Conservation (phyloP, 1,284 basidiomycete species). For the Anthracocystis walkeri region DNA sequence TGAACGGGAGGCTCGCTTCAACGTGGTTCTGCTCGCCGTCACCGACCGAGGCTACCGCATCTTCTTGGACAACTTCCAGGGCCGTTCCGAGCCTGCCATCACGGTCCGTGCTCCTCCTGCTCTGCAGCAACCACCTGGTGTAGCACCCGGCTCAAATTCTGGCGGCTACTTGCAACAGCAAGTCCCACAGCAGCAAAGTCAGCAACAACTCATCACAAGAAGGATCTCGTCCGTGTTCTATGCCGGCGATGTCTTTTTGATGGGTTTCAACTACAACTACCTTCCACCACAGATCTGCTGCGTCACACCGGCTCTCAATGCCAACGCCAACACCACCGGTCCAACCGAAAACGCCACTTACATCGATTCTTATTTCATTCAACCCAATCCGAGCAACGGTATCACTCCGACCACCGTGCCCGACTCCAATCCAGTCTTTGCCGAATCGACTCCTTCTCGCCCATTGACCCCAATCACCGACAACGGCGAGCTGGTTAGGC, state of each 20-base stretch:
- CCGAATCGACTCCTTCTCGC: slow-evolving; percentile 39
- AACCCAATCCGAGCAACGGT: no score
- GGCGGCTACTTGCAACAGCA: slow-evolving; percentile 21
- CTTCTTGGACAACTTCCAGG: slow-evolving; percentile 65
- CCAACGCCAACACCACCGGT: slow-evolving; percentile 33
- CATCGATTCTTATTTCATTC: slow-evolving; percentile 39
- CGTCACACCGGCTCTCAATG: slow-evolving; percentile 46
- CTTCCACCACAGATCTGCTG: slow-evolving; percentile 47
- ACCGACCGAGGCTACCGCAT: slow-evolving; percentile 66
- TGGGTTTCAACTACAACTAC: slow-evolving; percentile 56
- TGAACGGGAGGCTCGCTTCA: slow-evolving; percentile 46
- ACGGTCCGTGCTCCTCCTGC: slow-evolving; percentile 46
- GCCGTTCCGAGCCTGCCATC: slow-evolving; percentile 52
- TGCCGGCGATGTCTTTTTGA: slow-evolving; percentile 51
- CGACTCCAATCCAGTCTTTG: slow-evolving; percentile 51
- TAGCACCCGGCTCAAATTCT: slow-evolving; percentile 17
- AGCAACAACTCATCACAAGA: slow-evolving; percentile 30
- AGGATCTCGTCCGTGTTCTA: slow-evolving; percentile 50
- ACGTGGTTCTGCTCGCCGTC: slow-evolving; percentile 62
- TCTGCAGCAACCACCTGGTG: slow-evolving; percentile 48
- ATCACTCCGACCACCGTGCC: no score
- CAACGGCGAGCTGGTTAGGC: slow-evolving; percentile 74
- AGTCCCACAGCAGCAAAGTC: slow-evolving; percentile 14
- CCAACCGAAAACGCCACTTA: slow-evolving; percentile 51
- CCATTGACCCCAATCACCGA: slow-evolving; percentile 30